Evolutionary conservation across 129 eudicot species (phyloP).

Genomic region (Centaurea solstitialis): DNA sequence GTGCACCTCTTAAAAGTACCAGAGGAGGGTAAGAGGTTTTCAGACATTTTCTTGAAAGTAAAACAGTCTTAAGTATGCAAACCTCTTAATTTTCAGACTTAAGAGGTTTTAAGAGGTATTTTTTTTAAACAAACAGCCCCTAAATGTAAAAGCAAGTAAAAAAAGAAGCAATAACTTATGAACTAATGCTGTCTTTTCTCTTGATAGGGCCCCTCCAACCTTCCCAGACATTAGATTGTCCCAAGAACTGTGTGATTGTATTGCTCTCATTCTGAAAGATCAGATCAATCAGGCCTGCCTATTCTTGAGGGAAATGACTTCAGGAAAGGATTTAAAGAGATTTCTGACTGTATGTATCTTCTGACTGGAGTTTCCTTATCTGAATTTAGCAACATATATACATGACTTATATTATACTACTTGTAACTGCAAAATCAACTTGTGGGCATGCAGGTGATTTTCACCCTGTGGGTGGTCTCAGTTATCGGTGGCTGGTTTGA

Average conservation of each 20-base stretch:
- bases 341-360: conserved; percentile 49
- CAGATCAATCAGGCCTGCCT: conserved; percentile 42
- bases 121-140: too few relatives aligned
- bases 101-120: too few relatives aligned
- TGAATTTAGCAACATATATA: not conserved
- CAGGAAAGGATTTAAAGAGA: conserved; percentile 71
- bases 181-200: not conserved
- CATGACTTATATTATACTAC: not conserved
- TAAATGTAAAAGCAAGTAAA: not conserved
- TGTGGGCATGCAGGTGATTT: conserved; percentile 53
- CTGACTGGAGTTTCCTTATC: not conserved
- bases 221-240: conserved; percentile 64
- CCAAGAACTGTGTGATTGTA: conserved; percentile 45
- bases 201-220: conserved; percentile 55
- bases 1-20: too few relatives aligned
- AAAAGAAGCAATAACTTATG: not conserved
- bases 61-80: too few relatives aligned
- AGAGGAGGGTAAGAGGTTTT: too few relatives aligned
- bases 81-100: too few relatives aligned
- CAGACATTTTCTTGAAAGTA: too few relatives aligned
- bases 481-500: conserved; percentile 75
- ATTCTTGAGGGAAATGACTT: conserved; percentile 53
- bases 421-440: conserved; percentile 12
- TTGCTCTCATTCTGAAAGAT: conserved; percentile 49
- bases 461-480: conserved; percentile 64